Percentiles rank a stretch among this genome's conserved stretches.
Evolutionary conservation across 371 early-diverging fungal genomes (phyloP).

Genomic region (Chytridiales sp.): DNA sequence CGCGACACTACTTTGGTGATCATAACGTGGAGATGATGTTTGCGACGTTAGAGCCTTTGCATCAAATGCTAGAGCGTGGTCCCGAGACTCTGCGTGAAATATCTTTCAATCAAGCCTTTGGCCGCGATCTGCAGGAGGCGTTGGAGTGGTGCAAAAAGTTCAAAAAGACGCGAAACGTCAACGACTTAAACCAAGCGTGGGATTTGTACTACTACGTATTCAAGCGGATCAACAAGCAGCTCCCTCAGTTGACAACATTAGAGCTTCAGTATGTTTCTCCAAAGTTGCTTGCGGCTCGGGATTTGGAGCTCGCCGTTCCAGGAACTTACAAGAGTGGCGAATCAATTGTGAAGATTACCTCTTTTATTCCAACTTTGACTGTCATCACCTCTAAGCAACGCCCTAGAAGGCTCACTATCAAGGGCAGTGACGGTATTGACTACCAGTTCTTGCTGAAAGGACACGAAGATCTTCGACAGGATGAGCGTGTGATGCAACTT

Average conservation of each 20-base stretch:
- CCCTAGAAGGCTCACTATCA: conserved; percentile 82
- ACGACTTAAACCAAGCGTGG: conserved; percentile 93
- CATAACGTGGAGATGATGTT: conserved; percentile 91
- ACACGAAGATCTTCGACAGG: conserved; percentile 97
- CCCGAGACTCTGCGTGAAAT: conserved; percentile 94
- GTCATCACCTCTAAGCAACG: conserved; percentile 94
- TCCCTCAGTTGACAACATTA: conserved; percentile 80
- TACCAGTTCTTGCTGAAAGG: conserved; percentile 92
- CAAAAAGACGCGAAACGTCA: conserved; percentile 70
- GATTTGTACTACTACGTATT: conserved; percentile 84
- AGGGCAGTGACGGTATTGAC: conserved; percentile 86
- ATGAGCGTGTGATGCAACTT: conserved; percentile 98
- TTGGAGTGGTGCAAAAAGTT: conserved; percentile 86
- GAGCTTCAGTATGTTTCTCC: conserved; percentile 93
- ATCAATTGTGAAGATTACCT: conserved; percentile 81
- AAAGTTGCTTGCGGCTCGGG: conserved; percentile 76
- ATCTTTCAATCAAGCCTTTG: conserved; percentile 92
- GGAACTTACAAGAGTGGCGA: conserved; percentile 89
- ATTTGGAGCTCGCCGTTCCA: conserved; percentile 90
- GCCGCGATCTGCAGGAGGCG: conserved; percentile 90
- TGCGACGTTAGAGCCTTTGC: conserved; percentile 82
- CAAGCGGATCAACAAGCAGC: conserved; percentile 76
- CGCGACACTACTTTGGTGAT: conserved; percentile 81
- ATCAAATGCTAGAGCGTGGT: conserved; percentile 86
- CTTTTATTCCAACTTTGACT: conserved; percentile 77